phyloP scores from a whole-genome alignment of 371 early-diverging fungal species.

The Thermomucor indicae-seudaticae region DNA sequence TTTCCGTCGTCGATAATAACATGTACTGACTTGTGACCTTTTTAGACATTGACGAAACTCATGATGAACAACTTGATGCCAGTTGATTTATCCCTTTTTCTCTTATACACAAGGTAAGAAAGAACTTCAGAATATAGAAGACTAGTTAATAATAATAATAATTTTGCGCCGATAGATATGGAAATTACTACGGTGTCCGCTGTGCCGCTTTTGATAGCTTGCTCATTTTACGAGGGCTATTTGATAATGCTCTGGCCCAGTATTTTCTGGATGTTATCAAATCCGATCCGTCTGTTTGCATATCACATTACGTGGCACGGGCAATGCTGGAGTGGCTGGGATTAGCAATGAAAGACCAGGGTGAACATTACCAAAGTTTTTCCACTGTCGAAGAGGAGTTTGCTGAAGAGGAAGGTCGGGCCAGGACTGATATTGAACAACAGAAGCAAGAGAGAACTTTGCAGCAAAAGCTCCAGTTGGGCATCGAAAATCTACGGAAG shows the following conservation, averaged over 20 bases:
- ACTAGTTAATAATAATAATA: background rate
- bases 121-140: background rate
- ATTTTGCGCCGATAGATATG: slow-evolving; percentile 31
- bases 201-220: slow-evolving; percentile 64
- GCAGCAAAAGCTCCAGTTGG: slow-evolving; percentile 25
- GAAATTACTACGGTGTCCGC: slow-evolving; percentile 63
- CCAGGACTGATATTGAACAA: slow-evolving; percentile 29
- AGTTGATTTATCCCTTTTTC: slow-evolving; percentile 63
- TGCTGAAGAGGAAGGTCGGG: slow-evolving; percentile 46
- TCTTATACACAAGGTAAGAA: slow-evolving; percentile 46
- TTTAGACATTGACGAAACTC: slow-evolving; percentile 38
- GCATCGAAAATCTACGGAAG: slow-evolving; percentile 29
- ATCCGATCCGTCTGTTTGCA: slow-evolving; percentile 52
- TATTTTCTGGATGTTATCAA: slow-evolving; percentile 55
- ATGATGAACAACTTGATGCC: slow-evolving; percentile 62
- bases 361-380: slow-evolving; percentile 6
- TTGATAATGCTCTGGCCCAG: slow-evolving; percentile 34
- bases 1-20: background rate
- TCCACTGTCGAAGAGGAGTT: slow-evolving; percentile 39
- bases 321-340: slow-evolving; percentile 49
- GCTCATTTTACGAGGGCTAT: slow-evolving; percentile 56
- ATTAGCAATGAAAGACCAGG: slow-evolving; percentile 41
- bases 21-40: background rate
- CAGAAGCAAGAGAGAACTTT: slow-evolving; percentile 15
- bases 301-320: slow-evolving; percentile 51